These are phyloP conservation scores for Leptodermis oblonga DNA, from an alignment of 257 asterid genomes.

Conservation along the genomic window DNA sequence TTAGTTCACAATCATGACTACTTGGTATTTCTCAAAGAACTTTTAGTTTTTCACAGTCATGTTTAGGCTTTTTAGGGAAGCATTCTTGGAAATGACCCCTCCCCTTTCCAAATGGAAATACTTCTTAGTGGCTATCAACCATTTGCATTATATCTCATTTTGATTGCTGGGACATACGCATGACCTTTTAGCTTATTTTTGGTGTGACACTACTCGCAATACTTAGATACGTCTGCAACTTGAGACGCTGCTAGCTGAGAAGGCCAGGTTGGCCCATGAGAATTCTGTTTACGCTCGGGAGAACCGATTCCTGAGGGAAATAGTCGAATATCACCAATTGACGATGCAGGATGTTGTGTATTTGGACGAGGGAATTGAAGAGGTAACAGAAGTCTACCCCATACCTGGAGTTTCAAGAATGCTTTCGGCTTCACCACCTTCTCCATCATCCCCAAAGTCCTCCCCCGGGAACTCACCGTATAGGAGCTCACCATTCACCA, in stretches of 20 bases:
- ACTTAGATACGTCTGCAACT: constrained; percentile 71
- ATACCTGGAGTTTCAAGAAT: constrained; percentile 40
- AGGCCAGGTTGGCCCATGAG: constrained; percentile 81
- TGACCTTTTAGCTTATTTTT: background rate
- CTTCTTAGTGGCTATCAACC: background rate
- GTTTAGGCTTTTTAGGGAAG: too few relatives aligned
- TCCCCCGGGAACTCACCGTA: constrained; percentile 29
- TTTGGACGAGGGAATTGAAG: constrained; percentile 79
- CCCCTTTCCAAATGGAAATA: background rate
- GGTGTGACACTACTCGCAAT: background rate
- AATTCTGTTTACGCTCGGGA: constrained; percentile 83
- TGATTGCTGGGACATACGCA: background rate
- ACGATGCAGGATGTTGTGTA: constrained; percentile 85
- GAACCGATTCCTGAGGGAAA: constrained; percentile 89
- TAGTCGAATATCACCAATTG: constrained; percentile 86
- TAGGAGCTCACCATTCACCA: constrained; percentile 18
- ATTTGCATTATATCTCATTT: constrained; percentile 38
- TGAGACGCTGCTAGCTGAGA: constrained; percentile 93
- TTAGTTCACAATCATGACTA: too few relatives aligned
- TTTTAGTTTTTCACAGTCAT: too few relatives aligned
- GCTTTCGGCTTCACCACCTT: constrained; percentile 44
- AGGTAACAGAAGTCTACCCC: constrained; percentile 62
- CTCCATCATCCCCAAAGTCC: constrained; percentile 32
- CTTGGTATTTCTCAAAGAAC: too few relatives aligned
- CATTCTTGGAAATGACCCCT: background rate